These are phyloP conservation scores for Heracleum sosnowskyi DNA, from an alignment of 129 eudicot species.

Conservation along the genomic window DNA sequence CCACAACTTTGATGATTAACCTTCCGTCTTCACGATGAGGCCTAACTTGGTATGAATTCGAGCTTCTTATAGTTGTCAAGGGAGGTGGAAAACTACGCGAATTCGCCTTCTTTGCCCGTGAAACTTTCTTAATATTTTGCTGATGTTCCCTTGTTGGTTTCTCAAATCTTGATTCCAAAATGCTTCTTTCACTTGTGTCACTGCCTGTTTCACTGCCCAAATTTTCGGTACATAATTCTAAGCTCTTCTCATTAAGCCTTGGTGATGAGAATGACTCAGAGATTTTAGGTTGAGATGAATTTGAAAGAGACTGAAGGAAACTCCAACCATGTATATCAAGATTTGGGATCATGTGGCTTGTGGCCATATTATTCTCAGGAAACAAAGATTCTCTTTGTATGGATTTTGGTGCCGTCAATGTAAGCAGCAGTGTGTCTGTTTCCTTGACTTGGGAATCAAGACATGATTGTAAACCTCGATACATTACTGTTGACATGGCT, in stretches of 20 bases:
- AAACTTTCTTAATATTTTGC: background rate
- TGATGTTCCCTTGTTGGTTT: conserved; percentile 2
- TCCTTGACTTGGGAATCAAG: conserved; percentile 33
- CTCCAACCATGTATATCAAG: conserved; percentile 15
- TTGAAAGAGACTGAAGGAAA: conserved; percentile 26
- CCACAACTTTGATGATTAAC: conserved; percentile 53
- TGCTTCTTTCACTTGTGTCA: conserved; percentile 29
- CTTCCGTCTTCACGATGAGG: conserved; percentile 58
- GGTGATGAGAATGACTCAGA: conserved; percentile 9
- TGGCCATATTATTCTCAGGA: background rate
- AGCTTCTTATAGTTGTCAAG: conserved; percentile 53
- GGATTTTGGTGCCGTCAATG: conserved; percentile 30
- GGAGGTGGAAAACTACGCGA: conserved; percentile 70
- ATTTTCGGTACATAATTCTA: conserved; percentile 77
- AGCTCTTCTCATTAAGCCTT: conserved; percentile 52
- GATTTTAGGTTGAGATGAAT: conserved; percentile 17
- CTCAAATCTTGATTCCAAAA: conserved; percentile 9
- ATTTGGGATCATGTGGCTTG: background rate
- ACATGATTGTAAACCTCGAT: conserved; percentile 33
- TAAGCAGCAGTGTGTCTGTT: conserved; percentile 48
- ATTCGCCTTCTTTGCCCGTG: conserved; percentile 19
- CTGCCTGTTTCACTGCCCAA: conserved; percentile 74
- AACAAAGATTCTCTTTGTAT: background rate
- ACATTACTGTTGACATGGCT: conserved; percentile 42
- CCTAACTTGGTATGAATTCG: conserved; percentile 44